Percentiles rank a stretch among this genome's conserved stretches.
Conservation (phyloP, 23 red algal genomes). For the Gracilaria domingensis region DNA sequence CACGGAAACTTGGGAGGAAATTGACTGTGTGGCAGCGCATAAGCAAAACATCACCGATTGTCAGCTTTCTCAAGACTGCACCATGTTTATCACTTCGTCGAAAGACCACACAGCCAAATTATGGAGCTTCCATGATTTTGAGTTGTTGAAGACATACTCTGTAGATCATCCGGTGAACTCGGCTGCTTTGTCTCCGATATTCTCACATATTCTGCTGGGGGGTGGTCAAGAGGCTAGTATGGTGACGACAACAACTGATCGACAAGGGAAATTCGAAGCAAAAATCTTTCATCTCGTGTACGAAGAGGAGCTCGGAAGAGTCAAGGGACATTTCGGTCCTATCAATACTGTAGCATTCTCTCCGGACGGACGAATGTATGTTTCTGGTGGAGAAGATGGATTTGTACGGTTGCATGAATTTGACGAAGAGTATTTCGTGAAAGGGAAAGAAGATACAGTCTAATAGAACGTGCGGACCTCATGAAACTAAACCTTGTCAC, state of each 20-base stretch:
- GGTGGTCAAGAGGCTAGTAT: slow-evolving; percentile 96
- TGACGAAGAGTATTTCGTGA: slow-evolving; percentile 92
- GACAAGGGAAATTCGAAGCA: slow-evolving; percentile 89
- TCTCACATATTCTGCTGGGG: slow-evolving; percentile 89
- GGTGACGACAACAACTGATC: slow-evolving; percentile 93
- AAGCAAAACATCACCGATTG: slow-evolving; percentile 80
- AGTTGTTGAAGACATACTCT: slow-evolving; percentile 79
- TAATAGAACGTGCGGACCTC: neutral
- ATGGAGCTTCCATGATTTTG: slow-evolving; percentile 81
- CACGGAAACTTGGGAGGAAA: slow-evolving; percentile 84
- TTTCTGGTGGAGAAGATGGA: slow-evolving; percentile 94
- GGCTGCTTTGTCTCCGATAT: slow-evolving; percentile 84
- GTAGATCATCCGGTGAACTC: slow-evolving; percentile 95
- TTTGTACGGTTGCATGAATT: slow-evolving; percentile 96
- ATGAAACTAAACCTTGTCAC: neutral
- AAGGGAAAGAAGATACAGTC: slow-evolving; percentile 67
- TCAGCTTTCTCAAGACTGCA: slow-evolving; percentile 64
- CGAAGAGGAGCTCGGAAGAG: slow-evolving; percentile 85
- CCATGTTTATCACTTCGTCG: slow-evolving; percentile 85
- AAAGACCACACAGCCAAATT: slow-evolving; percentile 90
- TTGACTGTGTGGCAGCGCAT: slow-evolving; percentile 73
- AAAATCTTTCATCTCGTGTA: slow-evolving; percentile 92
- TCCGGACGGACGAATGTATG: slow-evolving; percentile 87
- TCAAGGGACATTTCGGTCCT: slow-evolving; percentile 98
- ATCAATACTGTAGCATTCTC: slow-evolving; percentile 97